Evolutionary conservation across 139 green algal genomes (phyloP).

Genomic region (Chlorella sp.): DNA sequence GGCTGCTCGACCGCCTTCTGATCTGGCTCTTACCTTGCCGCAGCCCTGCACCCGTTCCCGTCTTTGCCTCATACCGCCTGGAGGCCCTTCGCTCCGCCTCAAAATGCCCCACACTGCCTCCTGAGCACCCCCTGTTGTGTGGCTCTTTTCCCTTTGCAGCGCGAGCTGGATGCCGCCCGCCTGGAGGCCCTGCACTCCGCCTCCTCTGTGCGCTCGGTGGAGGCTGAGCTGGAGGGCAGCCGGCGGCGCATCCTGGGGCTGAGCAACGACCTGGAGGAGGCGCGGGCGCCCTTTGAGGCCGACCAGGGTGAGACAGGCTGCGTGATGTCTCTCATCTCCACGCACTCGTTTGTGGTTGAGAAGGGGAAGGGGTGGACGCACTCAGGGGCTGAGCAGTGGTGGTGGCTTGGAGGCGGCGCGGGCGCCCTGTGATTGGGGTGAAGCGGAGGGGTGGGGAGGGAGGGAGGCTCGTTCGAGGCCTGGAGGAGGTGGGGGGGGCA

Average conservation of each 20-base stretch:
- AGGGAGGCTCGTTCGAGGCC: too few relatives aligned
- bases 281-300: background rate
- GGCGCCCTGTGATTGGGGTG: background rate
- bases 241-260: background rate
- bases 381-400: background rate
- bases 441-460: background rate
- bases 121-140: background rate
- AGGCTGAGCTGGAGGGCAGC: conserved; percentile 2
- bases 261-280: conserved; percentile 28
- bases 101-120: background rate
- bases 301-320: background rate
- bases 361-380: background rate
- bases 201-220: background rate
- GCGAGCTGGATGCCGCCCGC: conserved; percentile 5
- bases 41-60: too few relatives aligned
- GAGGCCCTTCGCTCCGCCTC: background rate
- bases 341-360: background rate
- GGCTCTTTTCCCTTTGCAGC: background rate
- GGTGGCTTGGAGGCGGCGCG: background rate
- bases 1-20: too few relatives aligned
- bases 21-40: too few relatives aligned
- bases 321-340: too few relatives aligned
- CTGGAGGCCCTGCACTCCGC: background rate
- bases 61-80: too few relatives aligned
- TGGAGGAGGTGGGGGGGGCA: too few relatives aligned